Percentiles rank a stretch among this genome's conserved stretches.
These are phyloP conservation scores for Berberis vulgaris DNA, from an alignment of 164 flowering plant species.

Conservation along the genomic window DNA sequence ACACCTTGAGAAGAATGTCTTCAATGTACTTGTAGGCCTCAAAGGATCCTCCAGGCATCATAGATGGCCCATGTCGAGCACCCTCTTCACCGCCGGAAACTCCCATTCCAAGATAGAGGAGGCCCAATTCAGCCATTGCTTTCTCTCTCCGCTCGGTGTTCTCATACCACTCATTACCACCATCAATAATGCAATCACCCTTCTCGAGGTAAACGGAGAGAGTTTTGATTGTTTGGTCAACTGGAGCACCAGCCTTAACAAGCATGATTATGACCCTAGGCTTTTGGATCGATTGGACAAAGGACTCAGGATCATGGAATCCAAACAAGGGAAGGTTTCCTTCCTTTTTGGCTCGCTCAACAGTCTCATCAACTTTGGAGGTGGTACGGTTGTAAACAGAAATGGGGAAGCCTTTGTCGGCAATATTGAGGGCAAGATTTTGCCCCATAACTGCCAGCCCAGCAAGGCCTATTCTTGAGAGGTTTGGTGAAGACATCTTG, in stretches of 20 bases:
- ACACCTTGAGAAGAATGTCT: constrained; percentile 57
- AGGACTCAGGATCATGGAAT: constrained; percentile 49
- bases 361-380: constrained; percentile 60
- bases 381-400: constrained; percentile 63
- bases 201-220: constrained; percentile 50
- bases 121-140: constrained; percentile 42
- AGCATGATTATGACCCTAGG: constrained; percentile 64
- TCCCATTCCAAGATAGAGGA: constrained; percentile 74
- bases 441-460: constrained; percentile 81
- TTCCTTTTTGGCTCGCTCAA: constrained; percentile 48
- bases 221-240: constrained; percentile 63
- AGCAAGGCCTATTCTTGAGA: constrained; percentile 59
- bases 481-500: constrained; percentile 16
- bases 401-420: constrained; percentile 65
- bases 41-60: constrained; percentile 77
- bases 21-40: constrained; percentile 63
- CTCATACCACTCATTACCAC: constrained; percentile 76
- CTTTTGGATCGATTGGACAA: constrained; percentile 52
- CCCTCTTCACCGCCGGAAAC: constrained; percentile 88
- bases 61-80: constrained; percentile 62
- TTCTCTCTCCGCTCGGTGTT: constrained; percentile 69
- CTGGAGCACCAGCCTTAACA: constrained; percentile 76
- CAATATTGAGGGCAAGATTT: constrained; percentile 69
- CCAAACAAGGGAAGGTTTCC: constrained; percentile 52
- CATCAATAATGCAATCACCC: constrained; percentile 71